Percentiles rank a stretch among this genome's conserved stretches.
Evolutionary conservation across 257 asterid genomes (phyloP).

Genomic region (Anisodus tanguticus): DNA sequence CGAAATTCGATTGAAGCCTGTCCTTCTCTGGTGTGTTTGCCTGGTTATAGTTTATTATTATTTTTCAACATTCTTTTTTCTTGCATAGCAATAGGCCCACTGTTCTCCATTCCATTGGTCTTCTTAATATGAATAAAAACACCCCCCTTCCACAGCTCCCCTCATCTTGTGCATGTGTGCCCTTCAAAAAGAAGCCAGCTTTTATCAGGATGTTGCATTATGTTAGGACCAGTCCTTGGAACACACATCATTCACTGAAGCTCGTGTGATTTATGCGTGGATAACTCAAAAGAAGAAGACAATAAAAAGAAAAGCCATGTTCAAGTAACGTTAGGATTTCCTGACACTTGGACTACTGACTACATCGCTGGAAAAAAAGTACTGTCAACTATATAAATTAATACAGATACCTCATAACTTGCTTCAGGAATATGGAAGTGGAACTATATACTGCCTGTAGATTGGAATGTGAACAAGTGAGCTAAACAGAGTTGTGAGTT

Average conservation of each 20-base stretch:
- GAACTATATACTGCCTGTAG: not conserved
- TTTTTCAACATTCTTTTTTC: not conserved
- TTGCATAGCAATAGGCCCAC: not conserved
- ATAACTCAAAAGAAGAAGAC: not conserved
- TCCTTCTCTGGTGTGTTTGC: conserved; percentile 54
- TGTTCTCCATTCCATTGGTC: not conserved
- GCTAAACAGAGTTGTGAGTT: not conserved
- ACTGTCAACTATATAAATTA: not conserved
- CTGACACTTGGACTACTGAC: not conserved
- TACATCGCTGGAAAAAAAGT: not conserved
- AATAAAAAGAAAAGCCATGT: conserved; percentile 9
- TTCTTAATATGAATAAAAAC: not conserved
- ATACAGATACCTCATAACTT: not conserved
- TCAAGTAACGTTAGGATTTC: not conserved
- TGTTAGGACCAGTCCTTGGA: not conserved
- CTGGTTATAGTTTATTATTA: conserved; percentile 33
- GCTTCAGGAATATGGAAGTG: conserved; percentile 19
- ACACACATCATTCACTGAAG: not conserved
- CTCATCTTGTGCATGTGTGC: conserved; percentile 11
- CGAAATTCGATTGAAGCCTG: conserved; percentile 43
- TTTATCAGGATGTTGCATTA: conserved; percentile 6
- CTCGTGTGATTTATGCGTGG: not conserved
- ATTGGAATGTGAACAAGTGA: conserved; percentile 7
- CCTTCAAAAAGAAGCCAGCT: not conserved
- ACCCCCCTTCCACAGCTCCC: not conserved